A percentile compares a stretch with the other conserved stretches of the same genome.
phyloP scores from a whole-genome alignment of 2,329 filamentous ascomycete species.

The Neocucurbitaria cava region DNA sequence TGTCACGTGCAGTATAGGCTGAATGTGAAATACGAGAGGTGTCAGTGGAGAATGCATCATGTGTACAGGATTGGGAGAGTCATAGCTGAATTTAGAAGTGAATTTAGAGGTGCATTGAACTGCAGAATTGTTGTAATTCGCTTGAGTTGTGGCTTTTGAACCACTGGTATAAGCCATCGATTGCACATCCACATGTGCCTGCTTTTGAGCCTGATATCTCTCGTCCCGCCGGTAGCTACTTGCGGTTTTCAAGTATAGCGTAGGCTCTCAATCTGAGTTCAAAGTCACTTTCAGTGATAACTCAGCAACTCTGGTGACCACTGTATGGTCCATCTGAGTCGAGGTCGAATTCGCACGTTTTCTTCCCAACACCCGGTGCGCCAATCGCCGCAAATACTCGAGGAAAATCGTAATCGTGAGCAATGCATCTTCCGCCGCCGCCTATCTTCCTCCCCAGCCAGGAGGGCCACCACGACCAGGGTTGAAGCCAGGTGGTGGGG shows the following conservation, averaged over 20 bases:
- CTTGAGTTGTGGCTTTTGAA: slow-evolving; percentile 7
- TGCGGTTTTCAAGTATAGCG: slow-evolving; percentile 1
- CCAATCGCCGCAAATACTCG: slow-evolving; percentile 1
- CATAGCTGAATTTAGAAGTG: not conserved
- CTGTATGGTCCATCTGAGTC: not conserved
- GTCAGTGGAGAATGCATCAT: not conserved
- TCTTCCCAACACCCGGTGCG: not conserved
- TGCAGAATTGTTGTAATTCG: slow-evolving; percentile 1
- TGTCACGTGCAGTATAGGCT: slow-evolving; percentile 16
- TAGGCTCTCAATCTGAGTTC: not conserved
- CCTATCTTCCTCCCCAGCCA: slow-evolving; percentile 36
- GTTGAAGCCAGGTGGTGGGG: slow-evolving; percentile 28
- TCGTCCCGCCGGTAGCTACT: slow-evolving; percentile 1
- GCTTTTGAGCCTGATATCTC: slow-evolving; percentile 7
- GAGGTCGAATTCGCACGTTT: not conserved
- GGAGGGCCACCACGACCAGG: slow-evolving; percentile 37
- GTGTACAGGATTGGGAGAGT: not conserved
- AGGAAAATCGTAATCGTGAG: not conserved
- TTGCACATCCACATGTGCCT: slow-evolving; percentile 1
- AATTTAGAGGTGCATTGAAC: not conserved
- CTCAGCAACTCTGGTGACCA: not conserved
- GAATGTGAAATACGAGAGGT: not conserved
- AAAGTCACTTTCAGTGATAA: not conserved
- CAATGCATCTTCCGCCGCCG: not conserved
- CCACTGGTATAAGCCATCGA: slow-evolving; percentile 15